These are phyloP conservation scores for Colletotrichum lindemuthianum DNA, from an alignment of 2,329 filamentous ascomycete species.

Conservation along the genomic window DNA sequence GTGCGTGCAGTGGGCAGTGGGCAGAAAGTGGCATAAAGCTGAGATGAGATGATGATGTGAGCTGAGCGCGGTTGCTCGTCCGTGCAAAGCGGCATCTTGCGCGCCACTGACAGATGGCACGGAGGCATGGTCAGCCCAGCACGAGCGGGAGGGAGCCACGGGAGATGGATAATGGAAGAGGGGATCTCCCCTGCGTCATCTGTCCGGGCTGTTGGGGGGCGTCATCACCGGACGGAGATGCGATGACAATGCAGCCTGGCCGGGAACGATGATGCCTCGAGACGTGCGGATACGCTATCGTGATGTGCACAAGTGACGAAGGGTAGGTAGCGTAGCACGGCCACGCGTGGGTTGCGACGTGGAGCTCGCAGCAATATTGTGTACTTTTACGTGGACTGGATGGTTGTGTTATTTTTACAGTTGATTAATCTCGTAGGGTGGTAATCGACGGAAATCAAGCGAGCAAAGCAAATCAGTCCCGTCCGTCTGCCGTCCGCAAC, in stretches of 20 bases:
- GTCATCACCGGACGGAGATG: not conserved
- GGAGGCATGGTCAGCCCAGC: conserved; percentile 1
- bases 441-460: not conserved
- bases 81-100: not conserved
- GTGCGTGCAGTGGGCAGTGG: too few species aligned
- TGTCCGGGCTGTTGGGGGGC: not conserved
- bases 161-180: not conserved
- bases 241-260: not conserved
- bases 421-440: conserved; percentile 19
- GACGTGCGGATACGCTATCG: too few species aligned
- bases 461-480: not conserved
- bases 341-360: conserved; percentile 18
- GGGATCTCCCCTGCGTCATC: not conserved
- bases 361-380: conserved; percentile 1
- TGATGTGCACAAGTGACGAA: too few species aligned
- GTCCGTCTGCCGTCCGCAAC: not conserved
- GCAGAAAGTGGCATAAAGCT: too few species aligned
- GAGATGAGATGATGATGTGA: not conserved
- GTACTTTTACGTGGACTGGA: not conserved
- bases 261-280: too few species aligned
- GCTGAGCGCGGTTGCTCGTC: not conserved
- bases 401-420: conserved; percentile 22
- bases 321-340: conserved; percentile 14
- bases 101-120: conserved; percentile 16
- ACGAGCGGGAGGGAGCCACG: conserved; percentile 14